Evolutionary conservation across 1,284 basidiomycete species (phyloP).

Genomic region (Trametes sp.): DNA sequence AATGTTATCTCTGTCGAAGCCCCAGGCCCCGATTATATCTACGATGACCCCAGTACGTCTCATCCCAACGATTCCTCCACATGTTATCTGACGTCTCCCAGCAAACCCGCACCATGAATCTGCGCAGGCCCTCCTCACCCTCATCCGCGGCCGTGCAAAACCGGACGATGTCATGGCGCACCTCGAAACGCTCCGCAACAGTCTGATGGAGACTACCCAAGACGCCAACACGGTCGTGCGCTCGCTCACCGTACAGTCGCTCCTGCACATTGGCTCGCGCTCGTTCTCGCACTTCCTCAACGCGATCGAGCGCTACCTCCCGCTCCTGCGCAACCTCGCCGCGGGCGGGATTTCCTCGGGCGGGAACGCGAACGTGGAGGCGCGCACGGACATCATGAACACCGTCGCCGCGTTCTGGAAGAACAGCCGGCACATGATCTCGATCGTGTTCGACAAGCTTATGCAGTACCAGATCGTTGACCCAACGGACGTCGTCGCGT

Average conservation of each 20-base stretch:
- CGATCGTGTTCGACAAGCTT: slow-evolving; percentile 95
- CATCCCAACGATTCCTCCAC: not conserved
- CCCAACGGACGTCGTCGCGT: slow-evolving; percentile 89
- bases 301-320: slow-evolving; percentile 96
- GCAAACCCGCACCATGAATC: slow-evolving; percentile 81
- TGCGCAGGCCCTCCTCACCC: slow-evolving; percentile 82
- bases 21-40: slow-evolving; percentile 86
- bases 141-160: slow-evolving; percentile 81
- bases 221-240: slow-evolving; percentile 75
- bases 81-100: slow-evolving; percentile 38
- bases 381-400: slow-evolving; percentile 75
- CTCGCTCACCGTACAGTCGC: slow-evolving; percentile 87
- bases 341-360: slow-evolving; percentile 48
- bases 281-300: slow-evolving; percentile 99
- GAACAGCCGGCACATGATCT: slow-evolving; percentile 82
- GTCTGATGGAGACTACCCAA: slow-evolving; percentile 63
- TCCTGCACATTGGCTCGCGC: slow-evolving; percentile 91
- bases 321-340: slow-evolving; percentile 81
- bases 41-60: slow-evolving; percentile 66
- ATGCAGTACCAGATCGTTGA: slow-evolving; percentile 99
- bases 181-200: slow-evolving; percentile 73
- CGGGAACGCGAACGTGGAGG: slow-evolving; percentile 57
- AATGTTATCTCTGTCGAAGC: slow-evolving; percentile 76
- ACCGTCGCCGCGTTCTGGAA: slow-evolving; percentile 84
- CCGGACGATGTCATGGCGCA: slow-evolving; percentile 83